These are phyloP conservation scores for Ecytonucleospora hepatopenaei DNA, from an alignment of 371 early-diverging fungal species.

Conservation along the genomic window DNA sequence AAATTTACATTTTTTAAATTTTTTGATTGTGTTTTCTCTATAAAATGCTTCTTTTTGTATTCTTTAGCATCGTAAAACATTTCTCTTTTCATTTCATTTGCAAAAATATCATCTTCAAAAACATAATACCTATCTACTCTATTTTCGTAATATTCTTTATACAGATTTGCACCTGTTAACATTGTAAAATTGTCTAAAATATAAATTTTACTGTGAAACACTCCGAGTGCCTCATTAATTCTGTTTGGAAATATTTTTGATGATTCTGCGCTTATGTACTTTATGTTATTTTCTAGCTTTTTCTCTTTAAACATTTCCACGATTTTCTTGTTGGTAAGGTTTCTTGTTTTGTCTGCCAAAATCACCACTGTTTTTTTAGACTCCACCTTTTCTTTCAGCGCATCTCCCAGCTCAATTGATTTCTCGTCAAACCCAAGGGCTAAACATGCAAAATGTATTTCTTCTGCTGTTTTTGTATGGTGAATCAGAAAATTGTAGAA, in stretches of 20 bases:
- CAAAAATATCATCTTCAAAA: slow-evolving; percentile 13
- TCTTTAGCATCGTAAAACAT: not conserved
- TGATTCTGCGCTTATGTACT: slow-evolving; percentile 3
- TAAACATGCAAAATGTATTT: not conserved
- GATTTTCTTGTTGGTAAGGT: not conserved
- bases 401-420: not conserved
- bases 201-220: slow-evolving; percentile 38
- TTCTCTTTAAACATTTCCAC: slow-evolving; percentile 7
- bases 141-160: slow-evolving; percentile 29
- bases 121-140: slow-evolving; percentile 44
- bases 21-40: not conserved
- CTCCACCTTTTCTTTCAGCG: not conserved
- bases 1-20: not conserved
- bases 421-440: not conserved
- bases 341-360: slow-evolving; percentile 20
- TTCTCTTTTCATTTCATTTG: too few species aligned
- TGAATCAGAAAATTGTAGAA: not conserved
- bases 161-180: slow-evolving; percentile 45
- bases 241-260: slow-evolving; percentile 3
- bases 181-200: slow-evolving; percentile 38
- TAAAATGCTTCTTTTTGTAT: not conserved
- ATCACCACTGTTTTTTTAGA: not conserved
- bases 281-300: not conserved
- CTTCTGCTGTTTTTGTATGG: not conserved
- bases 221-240: slow-evolving; percentile 29